phyloP scores from a whole-genome alignment of 352 stramenopile genomes.

The Pythium phragmitis region DNA sequence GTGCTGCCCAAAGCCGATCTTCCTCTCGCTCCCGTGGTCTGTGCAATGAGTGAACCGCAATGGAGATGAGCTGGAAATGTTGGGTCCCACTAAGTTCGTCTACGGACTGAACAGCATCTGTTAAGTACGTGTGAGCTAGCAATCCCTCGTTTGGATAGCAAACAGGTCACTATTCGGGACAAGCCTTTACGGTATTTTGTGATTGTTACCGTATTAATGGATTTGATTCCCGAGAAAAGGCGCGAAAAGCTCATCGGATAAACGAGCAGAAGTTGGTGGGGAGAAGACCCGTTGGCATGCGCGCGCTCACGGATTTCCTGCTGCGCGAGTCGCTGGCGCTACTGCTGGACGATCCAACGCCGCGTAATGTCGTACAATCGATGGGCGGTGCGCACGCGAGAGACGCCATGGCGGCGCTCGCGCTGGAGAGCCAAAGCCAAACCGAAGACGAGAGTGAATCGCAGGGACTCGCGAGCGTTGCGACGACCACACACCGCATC shows the following conservation, averaged over 20 bases:
- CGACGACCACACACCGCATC: conserved; percentile 31
- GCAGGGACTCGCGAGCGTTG: conserved; percentile 18
- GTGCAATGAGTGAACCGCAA: not conserved
- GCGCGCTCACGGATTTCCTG: conserved; percentile 48
- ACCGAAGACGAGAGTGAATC: conserved; percentile 64
- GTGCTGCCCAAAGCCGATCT: not conserved
- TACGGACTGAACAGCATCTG: no score
- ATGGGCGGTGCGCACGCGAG: conserved; percentile 13
- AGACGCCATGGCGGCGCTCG: conserved; percentile 18
- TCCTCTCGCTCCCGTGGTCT: not conserved
- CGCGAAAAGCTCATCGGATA: no score
- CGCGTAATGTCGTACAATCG: conserved; percentile 14
- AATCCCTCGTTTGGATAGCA: no score
- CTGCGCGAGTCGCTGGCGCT: conserved; percentile 54
- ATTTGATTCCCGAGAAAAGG: no score
- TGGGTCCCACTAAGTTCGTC: not conserved
- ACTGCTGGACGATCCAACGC: conserved; percentile 35
- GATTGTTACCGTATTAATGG: no score
- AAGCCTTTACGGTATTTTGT: no score
- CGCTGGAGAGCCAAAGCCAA: conserved; percentile 34
- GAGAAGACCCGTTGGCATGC: conserved; percentile 15
- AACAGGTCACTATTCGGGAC: no score
- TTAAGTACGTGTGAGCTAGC: no score
- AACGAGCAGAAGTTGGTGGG: not conserved
- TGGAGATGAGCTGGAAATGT: not conserved